Percentiles rank a stretch among this genome's conserved stretches.
These are phyloP conservation scores for Fusarium sp. DNA, from an alignment of 2,329 filamentous ascomycete species.

Conservation along the genomic window DNA sequence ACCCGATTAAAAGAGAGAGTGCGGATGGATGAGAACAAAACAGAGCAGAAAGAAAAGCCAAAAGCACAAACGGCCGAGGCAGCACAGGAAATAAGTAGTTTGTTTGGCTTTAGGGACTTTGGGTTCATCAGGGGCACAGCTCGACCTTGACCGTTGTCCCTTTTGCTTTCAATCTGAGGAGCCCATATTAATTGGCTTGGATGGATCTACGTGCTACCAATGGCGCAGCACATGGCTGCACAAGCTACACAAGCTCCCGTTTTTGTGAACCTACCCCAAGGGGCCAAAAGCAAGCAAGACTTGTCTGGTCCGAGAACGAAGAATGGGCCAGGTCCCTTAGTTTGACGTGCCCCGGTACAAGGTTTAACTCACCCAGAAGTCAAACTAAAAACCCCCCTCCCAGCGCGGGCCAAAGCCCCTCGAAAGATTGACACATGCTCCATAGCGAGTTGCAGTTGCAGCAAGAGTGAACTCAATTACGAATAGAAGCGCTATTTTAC, in stretches of 20 bases:
- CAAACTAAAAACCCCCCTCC: background rate
- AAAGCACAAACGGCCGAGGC: background rate
- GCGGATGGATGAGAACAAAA: slow-evolving; percentile 1
- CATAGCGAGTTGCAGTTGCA: background rate
- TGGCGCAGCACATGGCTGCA: background rate
- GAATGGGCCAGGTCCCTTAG: background rate
- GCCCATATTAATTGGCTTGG: background rate
- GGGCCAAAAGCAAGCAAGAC: too few species aligned
- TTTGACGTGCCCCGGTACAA: background rate
- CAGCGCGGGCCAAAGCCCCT: slow-evolving; percentile 4
- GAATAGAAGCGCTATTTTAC: background rate
- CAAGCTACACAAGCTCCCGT: background rate
- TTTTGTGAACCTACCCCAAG: background rate
- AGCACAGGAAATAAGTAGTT: slow-evolving; percentile 14
- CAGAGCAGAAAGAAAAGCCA: background rate
- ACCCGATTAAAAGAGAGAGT: background rate
- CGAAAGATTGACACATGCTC: background rate
- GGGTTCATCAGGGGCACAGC: slow-evolving; percentile 6
- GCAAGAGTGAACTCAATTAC: background rate
- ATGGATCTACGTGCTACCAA: background rate
- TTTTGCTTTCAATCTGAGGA: background rate
- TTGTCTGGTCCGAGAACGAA: too few species aligned
- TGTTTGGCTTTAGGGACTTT: background rate
- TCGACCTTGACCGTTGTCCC: background rate
- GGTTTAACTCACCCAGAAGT: background rate